Base-by-base conservation (phyloP, 306 rosid species). In the Castanopsis chinensis region DNA sequence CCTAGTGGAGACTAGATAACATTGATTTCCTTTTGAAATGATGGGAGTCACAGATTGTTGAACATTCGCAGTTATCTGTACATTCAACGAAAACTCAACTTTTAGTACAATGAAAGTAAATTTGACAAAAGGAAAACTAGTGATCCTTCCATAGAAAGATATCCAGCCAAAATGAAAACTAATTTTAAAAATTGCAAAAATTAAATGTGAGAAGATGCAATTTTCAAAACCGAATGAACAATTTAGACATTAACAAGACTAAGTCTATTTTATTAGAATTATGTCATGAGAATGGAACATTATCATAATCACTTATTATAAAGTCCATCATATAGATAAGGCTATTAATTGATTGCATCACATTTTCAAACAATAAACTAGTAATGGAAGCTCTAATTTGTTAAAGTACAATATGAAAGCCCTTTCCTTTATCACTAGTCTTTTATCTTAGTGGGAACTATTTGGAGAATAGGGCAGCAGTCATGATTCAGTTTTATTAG, bases 1-100 rank as follows among this genome's bases (percentile, higher is more conserved):
- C 99, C 98, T 93, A 86, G 83, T 85, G 78, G 90, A 75, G 82
- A 93, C 92, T 58, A 89, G 81, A 88, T 91, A 95, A 86, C 99
- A 95, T 79, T 91, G 98, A 80, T 35, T 85, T 88, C 96, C 98
- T 85, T 91, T 90, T 13, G 96, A 88, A 75, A 81, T 81, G 53
- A 78, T 74, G 76, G 90, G 94, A 75, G 72, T 85, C 52, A 81
- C 89, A 70, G 82, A 84, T 79, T 83, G 96, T 82, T 97, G 89
- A 74, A 90, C 98, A 15, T 79, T 78, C n/a, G 89, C 84, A 77
- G 89, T 91, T 80, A 95, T 83, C 99, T 95, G 78, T 76, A 81
- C 23, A 76, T 75, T 18, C 71, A 52, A 84, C 32, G 56, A 67
- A 73, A 80, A 82, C 76, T 72, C 70, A 80, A 86, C 71, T 49